Conservation (phyloP, 106 monocot genomes). For the Apostasia ramifera region DNA sequence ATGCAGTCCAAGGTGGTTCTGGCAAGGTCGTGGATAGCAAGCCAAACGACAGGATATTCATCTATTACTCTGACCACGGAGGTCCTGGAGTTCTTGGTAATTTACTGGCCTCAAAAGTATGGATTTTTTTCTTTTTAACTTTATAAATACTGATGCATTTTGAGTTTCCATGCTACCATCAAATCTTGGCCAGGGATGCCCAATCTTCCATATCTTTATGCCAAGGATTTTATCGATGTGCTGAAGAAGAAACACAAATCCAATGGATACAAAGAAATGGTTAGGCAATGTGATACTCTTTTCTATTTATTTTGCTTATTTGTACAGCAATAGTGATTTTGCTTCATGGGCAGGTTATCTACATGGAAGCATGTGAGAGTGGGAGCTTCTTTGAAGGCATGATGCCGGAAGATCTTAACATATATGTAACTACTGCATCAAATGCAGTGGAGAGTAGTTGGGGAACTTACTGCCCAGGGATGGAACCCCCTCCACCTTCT, state of each 20-base stretch:
- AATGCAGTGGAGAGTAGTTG: slow-evolving; percentile 77
- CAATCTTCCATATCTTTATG: slow-evolving; percentile 45
- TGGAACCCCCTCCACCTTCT: slow-evolving; percentile 41
- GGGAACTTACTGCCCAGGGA: slow-evolving; percentile 79
- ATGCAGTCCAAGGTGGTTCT: slow-evolving; percentile 50
- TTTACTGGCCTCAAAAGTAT: neutral
- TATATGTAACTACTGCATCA: slow-evolving; percentile 77
- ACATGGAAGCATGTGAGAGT: slow-evolving; percentile 82
- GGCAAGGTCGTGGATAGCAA: slow-evolving; percentile 76
- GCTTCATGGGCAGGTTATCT: slow-evolving; percentile 44
- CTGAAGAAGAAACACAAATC: slow-evolving; percentile 59
- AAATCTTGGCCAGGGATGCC: slow-evolving; percentile 56
- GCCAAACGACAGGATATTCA: slow-evolving; percentile 57
- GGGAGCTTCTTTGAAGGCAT: slow-evolving; percentile 85
- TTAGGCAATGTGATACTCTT: slow-evolving; percentile 2
- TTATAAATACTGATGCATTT: too few relatives aligned
- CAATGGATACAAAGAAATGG: slow-evolving; percentile 67
- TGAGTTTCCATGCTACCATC: neutral
- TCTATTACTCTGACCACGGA: slow-evolving; percentile 84
- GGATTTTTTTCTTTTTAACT: neutral
- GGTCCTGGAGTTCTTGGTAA: slow-evolving; percentile 80
- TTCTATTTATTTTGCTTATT: neutral
- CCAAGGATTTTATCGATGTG: slow-evolving; percentile 52
- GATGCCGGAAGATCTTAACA: slow-evolving; percentile 50
- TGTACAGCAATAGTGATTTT: neutral